phyloP scores from a whole-genome alignment of 2,329 filamentous ascomycete species.

The Fusarium paranaense region DNA sequence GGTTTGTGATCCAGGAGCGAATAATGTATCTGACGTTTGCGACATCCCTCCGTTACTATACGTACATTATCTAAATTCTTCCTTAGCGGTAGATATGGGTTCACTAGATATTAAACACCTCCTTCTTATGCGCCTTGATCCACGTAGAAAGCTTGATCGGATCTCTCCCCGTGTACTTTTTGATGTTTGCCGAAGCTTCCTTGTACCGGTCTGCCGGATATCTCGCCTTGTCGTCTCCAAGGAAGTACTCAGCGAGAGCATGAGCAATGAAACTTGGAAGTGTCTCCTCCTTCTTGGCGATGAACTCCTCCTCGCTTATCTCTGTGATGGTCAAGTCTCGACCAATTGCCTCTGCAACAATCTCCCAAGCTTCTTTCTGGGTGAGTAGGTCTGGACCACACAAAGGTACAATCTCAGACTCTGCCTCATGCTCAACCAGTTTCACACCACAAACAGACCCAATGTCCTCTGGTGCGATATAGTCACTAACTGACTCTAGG shows the following conservation, averaged over 20 bases:
- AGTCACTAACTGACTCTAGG: conserved; percentile 7
- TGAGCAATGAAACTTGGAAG: background rate
- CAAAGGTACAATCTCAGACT: background rate
- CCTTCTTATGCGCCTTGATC: conserved; percentile 9
- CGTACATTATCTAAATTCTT: background rate
- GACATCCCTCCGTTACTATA: too few species aligned
- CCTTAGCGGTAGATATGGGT: background rate
- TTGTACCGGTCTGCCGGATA: background rate
- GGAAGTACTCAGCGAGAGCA: background rate
- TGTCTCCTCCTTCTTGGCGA: background rate
- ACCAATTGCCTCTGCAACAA: background rate
- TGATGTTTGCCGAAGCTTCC: conserved; percentile 6
- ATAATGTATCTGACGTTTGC: conserved; percentile 11
- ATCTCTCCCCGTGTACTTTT: conserved; percentile 12
- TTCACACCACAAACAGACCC: conserved; percentile 4
- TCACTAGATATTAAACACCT: background rate
- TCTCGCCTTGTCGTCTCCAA: background rate
- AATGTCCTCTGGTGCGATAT: conserved; percentile 24
- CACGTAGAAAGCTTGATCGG: conserved; percentile 10
- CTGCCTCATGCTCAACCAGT: background rate
- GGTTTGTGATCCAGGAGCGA: conserved; percentile 1
- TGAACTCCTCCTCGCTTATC: background rate
- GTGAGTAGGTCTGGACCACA: conserved; percentile 15
- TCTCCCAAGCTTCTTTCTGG: conserved; percentile 2
- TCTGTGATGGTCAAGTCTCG: conserved; percentile 5